These are phyloP conservation scores for Fraxinus sp. DNA, from an alignment of 305 asterid genomes.

Conservation along the genomic window DNA sequence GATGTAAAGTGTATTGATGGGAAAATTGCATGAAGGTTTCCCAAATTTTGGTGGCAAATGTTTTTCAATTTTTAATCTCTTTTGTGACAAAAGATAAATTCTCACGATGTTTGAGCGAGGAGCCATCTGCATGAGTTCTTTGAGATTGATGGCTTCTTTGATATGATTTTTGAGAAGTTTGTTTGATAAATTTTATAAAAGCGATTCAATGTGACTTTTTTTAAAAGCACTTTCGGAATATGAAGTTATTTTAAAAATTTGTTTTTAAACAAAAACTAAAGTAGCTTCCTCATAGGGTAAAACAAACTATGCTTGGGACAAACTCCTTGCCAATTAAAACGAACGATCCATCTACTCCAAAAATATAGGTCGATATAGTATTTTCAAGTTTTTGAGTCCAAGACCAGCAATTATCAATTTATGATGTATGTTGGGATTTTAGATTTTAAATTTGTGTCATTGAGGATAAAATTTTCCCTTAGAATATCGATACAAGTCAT, in stretches of 20 bases:
- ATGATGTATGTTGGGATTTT: background rate
- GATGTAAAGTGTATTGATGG: slow-evolving; percentile 2
- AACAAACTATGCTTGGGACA: background rate
- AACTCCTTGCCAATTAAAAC: background rate
- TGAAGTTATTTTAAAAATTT: too few relatives aligned
- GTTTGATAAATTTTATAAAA: background rate
- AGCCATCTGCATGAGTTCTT: background rate
- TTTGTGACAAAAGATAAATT: background rate
- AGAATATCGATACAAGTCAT: background rate
- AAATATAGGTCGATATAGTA: background rate
- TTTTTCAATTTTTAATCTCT: background rate
- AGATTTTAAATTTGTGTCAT: background rate
- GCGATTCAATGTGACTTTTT: background rate
- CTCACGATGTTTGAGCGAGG: background rate
- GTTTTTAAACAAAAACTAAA: too few relatives aligned
- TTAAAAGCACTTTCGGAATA: too few relatives aligned
- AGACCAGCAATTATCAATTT: too few relatives aligned
- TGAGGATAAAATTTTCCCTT: background rate
- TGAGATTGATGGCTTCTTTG: background rate
- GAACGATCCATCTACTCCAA: background rate
- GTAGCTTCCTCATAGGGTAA: background rate
- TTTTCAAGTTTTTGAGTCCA: background rate
- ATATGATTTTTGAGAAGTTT: background rate
- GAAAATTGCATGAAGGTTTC: background rate
- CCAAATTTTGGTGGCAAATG: slow-evolving; percentile 1